Evolutionary conservation across 805 yeast species (phyloP), one percentile per base, ranked within the genome.

Genomic region (Blastobotrys robertii): DNA sequence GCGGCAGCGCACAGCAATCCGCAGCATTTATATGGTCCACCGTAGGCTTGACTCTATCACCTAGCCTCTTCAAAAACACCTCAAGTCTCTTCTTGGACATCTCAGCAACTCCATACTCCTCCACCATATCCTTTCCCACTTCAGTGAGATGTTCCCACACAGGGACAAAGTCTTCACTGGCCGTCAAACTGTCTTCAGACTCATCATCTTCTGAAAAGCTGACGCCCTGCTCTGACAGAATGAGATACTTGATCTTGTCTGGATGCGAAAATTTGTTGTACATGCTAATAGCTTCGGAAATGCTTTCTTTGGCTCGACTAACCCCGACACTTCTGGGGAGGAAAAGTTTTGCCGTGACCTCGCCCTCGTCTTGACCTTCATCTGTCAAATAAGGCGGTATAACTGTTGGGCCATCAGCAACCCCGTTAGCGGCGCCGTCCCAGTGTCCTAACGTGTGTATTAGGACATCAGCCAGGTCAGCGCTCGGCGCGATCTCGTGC

Each of bases 1-100:
- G 57, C 3, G 66, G 65, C 15, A 62, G 52, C 9, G 57, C 62
- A 42, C 65, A 60, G 50, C 66, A 62, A 38, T 61, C 65, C 12
- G 51, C 50, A 14, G 62, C 57, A 37, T 61, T 57, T 41, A 62
- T 56, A 38, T 58, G 63, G 44, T 60, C 57, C 6, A 59, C 47
- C 16, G 36, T 30, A 12, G 35, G 44, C 37, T 30, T 41, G 9
- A 39, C 39, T 47, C 44, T 15, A 15, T 48, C 45, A 47, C 42
- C 37, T 29, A 46, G 28, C 25, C 30, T 30, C 8, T 43, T 41
- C 12, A 59, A 14, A 11, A 58, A 42, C 2, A 51, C 45, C 19
- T 39, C 33, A 11, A 59, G 48, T 9, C 55, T 30, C 8, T 40
- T 46, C 9, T 54, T 45, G 1, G 62, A 53, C 33, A 58, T 50